Conservation (phyloP, 1,284 basidiomycete genomes). For the Melampsora occidentalis region DNA sequence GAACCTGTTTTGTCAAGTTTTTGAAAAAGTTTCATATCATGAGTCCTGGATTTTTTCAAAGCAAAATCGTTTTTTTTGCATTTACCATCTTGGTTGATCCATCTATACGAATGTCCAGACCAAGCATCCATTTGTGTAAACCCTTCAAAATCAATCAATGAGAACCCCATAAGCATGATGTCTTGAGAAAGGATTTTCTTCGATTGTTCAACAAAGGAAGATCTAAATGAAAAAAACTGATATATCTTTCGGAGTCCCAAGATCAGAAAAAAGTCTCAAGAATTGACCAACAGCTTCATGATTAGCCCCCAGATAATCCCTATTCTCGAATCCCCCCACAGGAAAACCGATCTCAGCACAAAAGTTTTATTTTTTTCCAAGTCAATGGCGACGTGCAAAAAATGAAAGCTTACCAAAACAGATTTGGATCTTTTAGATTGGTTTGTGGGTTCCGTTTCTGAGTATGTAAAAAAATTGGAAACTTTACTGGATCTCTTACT, state of each 20-base stretch:
- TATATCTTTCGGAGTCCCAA: background rate
- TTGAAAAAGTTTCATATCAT: background rate
- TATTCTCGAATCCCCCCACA: background rate
- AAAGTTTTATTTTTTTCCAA: background rate
- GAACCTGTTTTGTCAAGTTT: background rate
- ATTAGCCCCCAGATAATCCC: slow-evolving; percentile 6
- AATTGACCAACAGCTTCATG: background rate
- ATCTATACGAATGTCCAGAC: background rate
- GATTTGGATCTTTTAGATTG: slow-evolving; percentile 4
- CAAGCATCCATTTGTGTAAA: background rate
- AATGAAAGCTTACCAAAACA: background rate
- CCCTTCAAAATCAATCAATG: background rate
- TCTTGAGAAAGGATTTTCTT: background rate
- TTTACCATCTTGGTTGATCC: background rate
- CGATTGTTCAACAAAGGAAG: too few species aligned
- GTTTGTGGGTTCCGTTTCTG: slow-evolving; percentile 20
- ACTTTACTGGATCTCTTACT: slow-evolving; percentile 67
- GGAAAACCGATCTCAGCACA: background rate
- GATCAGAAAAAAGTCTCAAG: background rate
- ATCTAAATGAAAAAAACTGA: background rate
- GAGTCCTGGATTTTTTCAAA: background rate
- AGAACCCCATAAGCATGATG: background rate
- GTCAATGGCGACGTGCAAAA: background rate
- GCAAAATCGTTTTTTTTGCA: background rate
- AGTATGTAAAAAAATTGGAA: slow-evolving; percentile 19